A percentile compares a stretch with the other conserved stretches of the same genome.
Conservation (phyloP, 176 grass and related monocot species). For the Musa itinerans region DNA sequence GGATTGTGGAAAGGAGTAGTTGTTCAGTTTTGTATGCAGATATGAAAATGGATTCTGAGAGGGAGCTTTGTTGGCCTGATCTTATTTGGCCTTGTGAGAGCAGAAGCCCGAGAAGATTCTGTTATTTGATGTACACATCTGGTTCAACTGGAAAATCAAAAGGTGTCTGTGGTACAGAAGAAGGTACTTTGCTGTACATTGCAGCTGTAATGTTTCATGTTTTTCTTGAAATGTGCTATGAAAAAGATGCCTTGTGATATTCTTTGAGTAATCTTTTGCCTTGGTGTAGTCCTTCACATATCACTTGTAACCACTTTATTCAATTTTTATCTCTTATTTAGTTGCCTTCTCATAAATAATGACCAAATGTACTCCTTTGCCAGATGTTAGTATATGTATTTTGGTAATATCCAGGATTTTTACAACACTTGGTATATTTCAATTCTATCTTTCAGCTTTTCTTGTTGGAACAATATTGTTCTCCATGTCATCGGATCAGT, state of each 20-base stretch:
- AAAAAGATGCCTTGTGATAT: neutral
- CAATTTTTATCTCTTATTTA: neutral
- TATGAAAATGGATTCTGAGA: constrained; percentile 4
- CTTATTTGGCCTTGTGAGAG: constrained; percentile 47
- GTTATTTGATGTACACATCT: constrained; percentile 87
- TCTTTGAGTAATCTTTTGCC: neutral
- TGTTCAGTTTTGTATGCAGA: constrained; percentile 36
- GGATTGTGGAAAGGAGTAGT: constrained; percentile 1
- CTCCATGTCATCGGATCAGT: no score
- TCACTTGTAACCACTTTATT: neutral
- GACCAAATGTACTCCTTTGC: no score
- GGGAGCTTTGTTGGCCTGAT: constrained; percentile 12
- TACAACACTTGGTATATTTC: no score
- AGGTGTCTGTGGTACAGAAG: constrained; percentile 73
- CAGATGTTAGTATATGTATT: no score
- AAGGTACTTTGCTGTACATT: constrained; percentile 33
- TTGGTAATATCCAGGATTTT: no score
- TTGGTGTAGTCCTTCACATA: neutral
- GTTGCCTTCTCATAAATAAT: no score
- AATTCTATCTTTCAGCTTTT: no score
- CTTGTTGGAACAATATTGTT: no score
- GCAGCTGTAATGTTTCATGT: neutral
- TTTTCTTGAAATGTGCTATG: neutral
- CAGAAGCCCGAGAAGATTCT: constrained; percentile 28
- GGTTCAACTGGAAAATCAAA: constrained; percentile 86